Evolutionary conservation across 345 rosid species (phyloP).

Genomic region (Gossypium sturtianum): DNA sequence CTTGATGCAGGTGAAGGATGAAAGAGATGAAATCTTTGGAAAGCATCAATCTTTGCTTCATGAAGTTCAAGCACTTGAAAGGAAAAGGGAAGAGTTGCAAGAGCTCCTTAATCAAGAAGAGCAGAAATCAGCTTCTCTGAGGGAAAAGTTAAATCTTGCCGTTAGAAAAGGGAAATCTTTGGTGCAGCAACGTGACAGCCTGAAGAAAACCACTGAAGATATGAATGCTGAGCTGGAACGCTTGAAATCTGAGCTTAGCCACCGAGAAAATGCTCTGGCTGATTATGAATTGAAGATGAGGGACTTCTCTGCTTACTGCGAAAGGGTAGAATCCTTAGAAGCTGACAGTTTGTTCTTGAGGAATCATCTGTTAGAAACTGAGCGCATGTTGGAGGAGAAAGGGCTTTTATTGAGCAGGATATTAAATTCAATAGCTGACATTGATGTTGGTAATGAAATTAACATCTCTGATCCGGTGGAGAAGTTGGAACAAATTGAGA

Average conservation of each 20-base stretch:
- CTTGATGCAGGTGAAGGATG: slow-evolving; percentile 52
- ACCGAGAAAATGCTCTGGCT: slow-evolving; percentile 40
- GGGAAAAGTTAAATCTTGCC: slow-evolving; percentile 88
- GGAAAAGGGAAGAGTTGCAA: slow-evolving; percentile 53
- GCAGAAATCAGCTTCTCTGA: slow-evolving; percentile 67
- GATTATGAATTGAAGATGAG: slow-evolving; percentile 53
- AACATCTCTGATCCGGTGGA: slow-evolving; percentile 45
- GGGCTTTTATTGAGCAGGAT: slow-evolving; percentile 41
- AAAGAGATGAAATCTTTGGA: slow-evolving; percentile 58
- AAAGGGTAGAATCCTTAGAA: slow-evolving; percentile 49
- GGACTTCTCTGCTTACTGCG: slow-evolving; percentile 47
- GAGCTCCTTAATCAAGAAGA: slow-evolving; percentile 69
- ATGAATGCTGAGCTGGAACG: slow-evolving; percentile 52
- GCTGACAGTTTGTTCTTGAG: slow-evolving; percentile 56
- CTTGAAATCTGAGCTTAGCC: slow-evolving; percentile 59
- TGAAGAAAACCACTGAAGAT: slow-evolving; percentile 72
- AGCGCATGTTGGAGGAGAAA: slow-evolving; percentile 52
- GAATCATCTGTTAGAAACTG: slow-evolving; percentile 55
- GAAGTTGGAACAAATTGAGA: slow-evolving; percentile 53
- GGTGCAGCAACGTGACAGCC: slow-evolving; percentile 79
- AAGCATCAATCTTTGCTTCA: slow-evolving; percentile 49
- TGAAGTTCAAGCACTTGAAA: slow-evolving; percentile 57
- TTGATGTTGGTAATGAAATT: slow-evolving; percentile 56
- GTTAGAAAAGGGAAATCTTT: slow-evolving; percentile 94
- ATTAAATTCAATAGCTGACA: slow-evolving; percentile 40